Base-by-base conservation (phyloP, 805 yeast species). In the Cyberlindnera maclurae region DNA sequence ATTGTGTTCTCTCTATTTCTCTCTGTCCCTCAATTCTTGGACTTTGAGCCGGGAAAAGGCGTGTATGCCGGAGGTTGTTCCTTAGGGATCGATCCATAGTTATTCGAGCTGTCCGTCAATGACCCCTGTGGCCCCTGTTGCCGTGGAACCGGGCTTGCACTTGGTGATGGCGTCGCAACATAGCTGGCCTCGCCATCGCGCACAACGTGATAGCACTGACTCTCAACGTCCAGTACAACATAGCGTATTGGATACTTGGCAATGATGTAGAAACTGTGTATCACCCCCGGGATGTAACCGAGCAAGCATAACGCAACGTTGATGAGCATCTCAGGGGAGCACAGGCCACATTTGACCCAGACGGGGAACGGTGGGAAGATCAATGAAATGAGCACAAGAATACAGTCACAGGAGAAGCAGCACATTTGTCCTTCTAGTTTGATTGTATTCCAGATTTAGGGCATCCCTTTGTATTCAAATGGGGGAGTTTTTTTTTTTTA, bases 301-400 rank as follows among this genome's bases (percentile, higher is more conserved):
- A 85, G 65, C 40, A 75, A 52, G 58, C 87, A 81, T 24, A 85
- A 68, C 6, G 82, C 76, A 34, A 85, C 66, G 59, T 84, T 85
- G 52, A 86, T 80, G 40, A 77, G 58, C 34, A 68, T 66, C 54
- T 85, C 95, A 7, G 79, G 75, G 2, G 89, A 77, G 45, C 81
- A 78, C 38, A 82, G 42, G 3, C 95, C 95, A 39, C 82, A 68
- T 55, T 82, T 81, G 45, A 83, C 62, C 51, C 77, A 68, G 15
- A 85, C 95, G 1, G 95, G 87, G 38, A 85, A 56, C 1, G 94
- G 94, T 1, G 95, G 95, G 51, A 81, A 68, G 50, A 85, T 57
- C 35, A 84, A 71, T 2, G 93, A 84, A 35, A 85, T 50, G 9
- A 85, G 62, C 13, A 80, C 82, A 33, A 85, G 68, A 13, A 82